phyloP scores from a whole-genome alignment of 2,329 filamentous ascomycete species.

The Penicillium sp. region DNA sequence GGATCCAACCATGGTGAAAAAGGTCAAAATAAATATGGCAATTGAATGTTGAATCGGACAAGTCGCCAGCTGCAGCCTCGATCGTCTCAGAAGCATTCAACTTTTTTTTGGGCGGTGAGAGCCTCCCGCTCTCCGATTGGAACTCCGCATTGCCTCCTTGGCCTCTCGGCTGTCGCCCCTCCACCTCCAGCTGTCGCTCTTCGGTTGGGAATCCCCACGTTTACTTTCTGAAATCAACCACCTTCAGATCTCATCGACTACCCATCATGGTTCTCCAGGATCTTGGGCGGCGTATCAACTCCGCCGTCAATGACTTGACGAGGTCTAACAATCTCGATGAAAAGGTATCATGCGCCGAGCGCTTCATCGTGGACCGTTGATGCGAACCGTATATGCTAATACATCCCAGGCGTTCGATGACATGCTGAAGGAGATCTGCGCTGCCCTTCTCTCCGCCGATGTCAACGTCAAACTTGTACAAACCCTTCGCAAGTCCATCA shows the following conservation, averaged over 20 bases:
- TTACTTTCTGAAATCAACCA: slow-evolving; percentile 6
- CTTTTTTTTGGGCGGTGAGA: slow-evolving; percentile 29
- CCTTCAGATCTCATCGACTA: slow-evolving; percentile 3
- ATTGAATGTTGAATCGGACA: slow-evolving; percentile 11
- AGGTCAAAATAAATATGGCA: background rate
- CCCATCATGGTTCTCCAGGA: slow-evolving; percentile 91
- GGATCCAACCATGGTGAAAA: slow-evolving; percentile 34
- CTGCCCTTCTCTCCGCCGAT: slow-evolving; percentile 91
- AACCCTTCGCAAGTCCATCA: slow-evolving; percentile 87
- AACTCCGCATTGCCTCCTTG: slow-evolving; percentile 25
- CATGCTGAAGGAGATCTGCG: slow-evolving; percentile 98
- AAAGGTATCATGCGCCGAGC: slow-evolving; percentile 55
- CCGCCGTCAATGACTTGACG: slow-evolving; percentile 89
- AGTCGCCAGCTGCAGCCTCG: slow-evolving; percentile 3
- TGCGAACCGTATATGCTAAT: slow-evolving; percentile 6
- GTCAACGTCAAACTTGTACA: slow-evolving; percentile 94
- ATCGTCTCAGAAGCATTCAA: slow-evolving; percentile 17
- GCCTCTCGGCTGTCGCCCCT: slow-evolving; percentile 21
- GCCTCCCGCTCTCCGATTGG: slow-evolving; percentile 29
- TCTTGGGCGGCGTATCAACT: slow-evolving; percentile 95
- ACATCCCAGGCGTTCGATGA: slow-evolving; percentile 73
- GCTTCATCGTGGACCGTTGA: background rate
- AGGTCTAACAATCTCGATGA: slow-evolving; percentile 90
- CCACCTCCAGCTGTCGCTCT: slow-evolving; percentile 8
- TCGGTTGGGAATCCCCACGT: slow-evolving; percentile 1